phyloP scores from a whole-genome alignment of 176 grass and related monocot species.

The Alloteropsis semialata region DNA sequence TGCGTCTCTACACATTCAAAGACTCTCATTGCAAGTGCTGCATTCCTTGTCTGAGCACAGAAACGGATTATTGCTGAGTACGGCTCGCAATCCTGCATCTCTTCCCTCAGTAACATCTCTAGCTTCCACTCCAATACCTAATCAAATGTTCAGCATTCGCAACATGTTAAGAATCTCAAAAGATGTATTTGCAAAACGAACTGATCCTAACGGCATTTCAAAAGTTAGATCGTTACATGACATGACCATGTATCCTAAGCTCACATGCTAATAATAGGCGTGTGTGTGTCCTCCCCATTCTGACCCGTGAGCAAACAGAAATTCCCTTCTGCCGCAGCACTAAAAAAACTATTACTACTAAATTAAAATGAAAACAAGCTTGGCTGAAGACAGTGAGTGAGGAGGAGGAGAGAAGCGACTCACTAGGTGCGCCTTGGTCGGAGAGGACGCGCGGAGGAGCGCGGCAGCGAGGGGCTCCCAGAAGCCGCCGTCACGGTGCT shows the following conservation, averaged over 20 bases:
- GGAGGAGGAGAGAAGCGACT: background rate
- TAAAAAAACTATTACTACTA: background rate
- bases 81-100: slow-evolving; percentile 21
- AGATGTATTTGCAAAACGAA: background rate
- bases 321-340: background rate
- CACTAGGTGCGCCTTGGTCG: slow-evolving; percentile 47
- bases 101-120: slow-evolving; percentile 42
- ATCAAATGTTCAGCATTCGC: background rate
- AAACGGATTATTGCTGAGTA: slow-evolving; percentile 42
- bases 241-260: background rate
- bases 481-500: slow-evolving; percentile 20
- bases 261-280: background rate
- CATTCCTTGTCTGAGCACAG: slow-evolving; percentile 25
- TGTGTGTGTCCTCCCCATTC: background rate
- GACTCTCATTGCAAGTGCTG: slow-evolving; percentile 34
- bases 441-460: slow-evolving; percentile 43
- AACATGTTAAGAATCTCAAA: background rate
- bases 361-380: background rate
- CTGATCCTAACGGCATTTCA: background rate
- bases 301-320: background rate
- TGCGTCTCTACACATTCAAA: slow-evolving; percentile 28
- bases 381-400: background rate
- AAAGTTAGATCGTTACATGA: background rate
- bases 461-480: slow-evolving; percentile 46
- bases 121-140: slow-evolving; percentile 54